phyloP scores from a whole-genome alignment of 2,329 filamentous ascomycete genomes.

The Aspergillus hortae region DNA sequence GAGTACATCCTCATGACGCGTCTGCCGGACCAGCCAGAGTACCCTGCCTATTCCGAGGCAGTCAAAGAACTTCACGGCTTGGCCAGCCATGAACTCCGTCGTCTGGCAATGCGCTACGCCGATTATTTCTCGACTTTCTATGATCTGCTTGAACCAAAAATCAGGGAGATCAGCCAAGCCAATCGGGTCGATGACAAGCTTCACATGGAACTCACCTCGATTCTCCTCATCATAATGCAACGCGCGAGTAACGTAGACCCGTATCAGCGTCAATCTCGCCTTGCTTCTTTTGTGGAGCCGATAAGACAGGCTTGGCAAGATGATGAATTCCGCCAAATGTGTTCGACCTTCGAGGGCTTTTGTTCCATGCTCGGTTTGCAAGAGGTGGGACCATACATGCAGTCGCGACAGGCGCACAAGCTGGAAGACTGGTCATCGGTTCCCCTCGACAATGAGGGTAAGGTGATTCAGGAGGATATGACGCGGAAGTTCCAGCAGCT shows the following conservation, averaged over 20 bases:
- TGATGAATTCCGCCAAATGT: slow-evolving; percentile 61
- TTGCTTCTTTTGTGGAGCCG: slow-evolving; percentile 76
- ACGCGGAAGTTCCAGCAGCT: slow-evolving; percentile 71
- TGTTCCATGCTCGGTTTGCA: slow-evolving; percentile 75
- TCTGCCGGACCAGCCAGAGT: slow-evolving; percentile 67
- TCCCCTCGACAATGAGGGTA: slow-evolving; percentile 73
- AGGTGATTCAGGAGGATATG: slow-evolving; percentile 72
- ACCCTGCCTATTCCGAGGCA: slow-evolving; percentile 75
- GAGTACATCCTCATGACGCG: slow-evolving; percentile 87
- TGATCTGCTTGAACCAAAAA: slow-evolving; percentile 76
- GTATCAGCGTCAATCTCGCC: slow-evolving; percentile 64
- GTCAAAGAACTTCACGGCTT: slow-evolving; percentile 84
- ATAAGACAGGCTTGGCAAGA: slow-evolving; percentile 78
- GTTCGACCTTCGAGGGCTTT: slow-evolving; percentile 75
- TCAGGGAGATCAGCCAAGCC: slow-evolving; percentile 71
- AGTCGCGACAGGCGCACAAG: slow-evolving; percentile 66
- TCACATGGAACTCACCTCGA: slow-evolving; percentile 80
- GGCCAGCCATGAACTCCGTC: slow-evolving; percentile 81
- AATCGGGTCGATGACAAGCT: slow-evolving; percentile 76
- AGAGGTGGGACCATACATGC: slow-evolving; percentile 76
- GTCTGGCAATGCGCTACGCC: slow-evolving; percentile 84
- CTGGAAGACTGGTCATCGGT: slow-evolving; percentile 79
- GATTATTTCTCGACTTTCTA: slow-evolving; percentile 89
- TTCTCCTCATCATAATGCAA: slow-evolving; percentile 93
- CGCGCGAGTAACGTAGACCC: slow-evolving; percentile 73